These are phyloP conservation scores for Kwoniella shivajii DNA, from an alignment of 1,284 basidiomycete genomes.

Conservation along the genomic window DNA sequence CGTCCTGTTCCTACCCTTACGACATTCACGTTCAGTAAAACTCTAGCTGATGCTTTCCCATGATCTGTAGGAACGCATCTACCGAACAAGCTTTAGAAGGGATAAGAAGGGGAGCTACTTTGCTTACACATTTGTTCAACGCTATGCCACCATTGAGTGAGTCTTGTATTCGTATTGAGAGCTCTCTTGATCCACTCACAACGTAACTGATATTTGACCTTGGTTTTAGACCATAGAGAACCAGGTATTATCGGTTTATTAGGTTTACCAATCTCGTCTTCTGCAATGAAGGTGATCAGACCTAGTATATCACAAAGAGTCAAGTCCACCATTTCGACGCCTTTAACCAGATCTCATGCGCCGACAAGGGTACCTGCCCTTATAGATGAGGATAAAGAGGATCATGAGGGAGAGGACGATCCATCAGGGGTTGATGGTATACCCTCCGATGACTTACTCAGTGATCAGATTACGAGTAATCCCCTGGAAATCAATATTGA, in stretches of 20 bases:
- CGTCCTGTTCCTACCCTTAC: too few relatives aligned
- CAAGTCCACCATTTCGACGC: neutral
- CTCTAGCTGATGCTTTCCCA: too few relatives aligned
- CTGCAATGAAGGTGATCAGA: neutral
- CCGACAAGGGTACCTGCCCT: neutral
- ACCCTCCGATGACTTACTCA: too few relatives aligned
- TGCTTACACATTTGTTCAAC: conserved; percentile 91
- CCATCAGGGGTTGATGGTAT: too few relatives aligned
- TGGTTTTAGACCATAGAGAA: conserved; percentile 41
- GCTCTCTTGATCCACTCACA: neutral
- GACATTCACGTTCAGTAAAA: too few relatives aligned
- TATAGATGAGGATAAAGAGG: neutral
- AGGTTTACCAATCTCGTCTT: conserved; percentile 63
- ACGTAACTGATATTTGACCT: conserved; percentile 43
- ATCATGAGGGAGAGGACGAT: neutral
- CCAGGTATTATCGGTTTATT: conserved; percentile 76
- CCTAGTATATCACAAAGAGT: neutral
- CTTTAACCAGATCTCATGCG: neutral
- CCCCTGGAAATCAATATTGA: too few relatives aligned
- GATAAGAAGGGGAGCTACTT: conserved; percentile 60
- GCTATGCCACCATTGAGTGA: conserved; percentile 13
- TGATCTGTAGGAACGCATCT: conserved; percentile 35
- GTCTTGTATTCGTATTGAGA: neutral
- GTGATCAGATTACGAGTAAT: too few relatives aligned
- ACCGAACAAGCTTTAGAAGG: conserved; percentile 41